Conservation (phyloP, 345 rosid species). For the Eucalyptus virginea region DNA sequence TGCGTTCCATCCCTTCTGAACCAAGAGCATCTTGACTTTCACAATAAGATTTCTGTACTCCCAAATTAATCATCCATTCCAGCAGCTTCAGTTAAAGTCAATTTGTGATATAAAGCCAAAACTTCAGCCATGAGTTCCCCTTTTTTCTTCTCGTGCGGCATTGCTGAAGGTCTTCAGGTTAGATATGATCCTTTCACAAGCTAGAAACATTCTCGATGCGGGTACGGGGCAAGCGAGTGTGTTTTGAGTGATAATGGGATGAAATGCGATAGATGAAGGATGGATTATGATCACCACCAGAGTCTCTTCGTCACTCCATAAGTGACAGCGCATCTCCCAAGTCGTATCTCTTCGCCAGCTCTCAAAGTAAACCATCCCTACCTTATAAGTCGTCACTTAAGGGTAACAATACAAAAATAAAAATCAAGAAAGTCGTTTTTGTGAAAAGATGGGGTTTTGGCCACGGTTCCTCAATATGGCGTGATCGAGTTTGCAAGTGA, state of each 20-base stretch:
- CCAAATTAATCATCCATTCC: neutral
- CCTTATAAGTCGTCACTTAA: neutral
- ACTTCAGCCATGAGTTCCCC: neutral
- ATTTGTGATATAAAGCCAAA: neutral
- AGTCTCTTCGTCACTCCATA: slow-evolving; percentile 40
- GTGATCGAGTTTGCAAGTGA: neutral
- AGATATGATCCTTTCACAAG: neutral
- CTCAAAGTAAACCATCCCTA: slow-evolving; percentile 1
- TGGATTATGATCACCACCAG: no score
- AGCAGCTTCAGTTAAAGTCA: neutral
- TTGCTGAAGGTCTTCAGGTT: neutral
- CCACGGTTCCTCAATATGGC: neutral
- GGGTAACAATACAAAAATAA: neutral
- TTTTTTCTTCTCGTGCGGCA: neutral
- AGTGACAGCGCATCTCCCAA: slow-evolving; percentile 65
- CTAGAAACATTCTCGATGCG: neutral
- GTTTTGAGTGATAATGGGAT: no score
- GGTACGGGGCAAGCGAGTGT: no score
- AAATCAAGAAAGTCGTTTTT: neutral
- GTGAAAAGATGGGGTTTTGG: neutral
- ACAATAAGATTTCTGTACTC: neutral
- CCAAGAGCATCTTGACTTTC: neutral
- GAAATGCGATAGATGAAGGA: no score
- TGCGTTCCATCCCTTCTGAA: neutral
- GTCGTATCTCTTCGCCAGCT: slow-evolving; percentile 43